These are phyloP conservation scores for Colletotrichum sp. DNA, from an alignment of 2,329 filamentous ascomycete species.

Conservation along the genomic window DNA sequence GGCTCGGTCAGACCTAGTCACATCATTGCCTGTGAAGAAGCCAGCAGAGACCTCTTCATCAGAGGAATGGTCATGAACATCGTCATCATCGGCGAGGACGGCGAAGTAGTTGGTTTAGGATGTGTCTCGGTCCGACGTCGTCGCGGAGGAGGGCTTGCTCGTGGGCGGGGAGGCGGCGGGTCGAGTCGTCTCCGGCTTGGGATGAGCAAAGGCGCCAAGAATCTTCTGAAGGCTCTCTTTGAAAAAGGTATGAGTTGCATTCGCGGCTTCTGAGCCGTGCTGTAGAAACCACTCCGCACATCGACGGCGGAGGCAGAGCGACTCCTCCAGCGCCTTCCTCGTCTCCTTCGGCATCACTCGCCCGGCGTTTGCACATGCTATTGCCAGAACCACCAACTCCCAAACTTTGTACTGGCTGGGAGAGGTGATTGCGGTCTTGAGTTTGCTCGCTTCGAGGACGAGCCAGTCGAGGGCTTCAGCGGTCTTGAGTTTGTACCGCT, in stretches of 20 bases:
- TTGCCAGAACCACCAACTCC: not conserved
- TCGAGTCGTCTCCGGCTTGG: not conserved
- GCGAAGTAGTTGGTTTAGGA: not conserved
- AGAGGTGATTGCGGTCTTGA: not conserved
- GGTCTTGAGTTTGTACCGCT: not conserved
- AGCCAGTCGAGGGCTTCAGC: not conserved
- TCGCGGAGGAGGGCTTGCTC: not conserved
- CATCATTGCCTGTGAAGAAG: not conserved
- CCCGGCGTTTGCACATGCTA: not conserved
- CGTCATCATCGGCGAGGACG: not conserved
- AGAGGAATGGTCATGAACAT: fast-evolving
- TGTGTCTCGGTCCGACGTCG: not conserved
- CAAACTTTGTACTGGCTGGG: not conserved
- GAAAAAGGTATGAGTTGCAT: not conserved
- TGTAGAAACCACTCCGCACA: not conserved
- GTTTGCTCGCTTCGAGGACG: not conserved
- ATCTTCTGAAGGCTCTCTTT: not conserved
- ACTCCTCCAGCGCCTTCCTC: not conserved
- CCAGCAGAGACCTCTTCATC: not conserved
- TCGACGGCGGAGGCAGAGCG: not conserved
- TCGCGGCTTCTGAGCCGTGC: not conserved
- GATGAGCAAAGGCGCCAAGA: not conserved
- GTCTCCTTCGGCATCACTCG: not conserved
- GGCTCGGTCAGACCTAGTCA: no score
- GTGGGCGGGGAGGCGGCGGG: not conserved